phyloP scores from a whole-genome alignment of 2,329 filamentous ascomycete species.

The Corinectria fuckeliana region DNA sequence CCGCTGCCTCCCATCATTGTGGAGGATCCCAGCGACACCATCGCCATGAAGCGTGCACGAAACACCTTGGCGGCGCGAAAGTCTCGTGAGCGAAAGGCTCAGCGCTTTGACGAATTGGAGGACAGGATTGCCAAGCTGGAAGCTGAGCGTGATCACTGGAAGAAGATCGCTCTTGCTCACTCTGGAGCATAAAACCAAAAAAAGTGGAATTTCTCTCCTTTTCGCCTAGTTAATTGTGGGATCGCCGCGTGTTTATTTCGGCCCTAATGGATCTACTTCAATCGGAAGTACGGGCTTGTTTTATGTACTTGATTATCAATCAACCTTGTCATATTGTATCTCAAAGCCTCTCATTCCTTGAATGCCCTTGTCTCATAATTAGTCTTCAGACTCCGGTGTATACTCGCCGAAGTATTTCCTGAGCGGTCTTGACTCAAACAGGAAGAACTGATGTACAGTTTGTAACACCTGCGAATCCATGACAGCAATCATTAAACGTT shows the following conservation, averaged over 20 bases:
- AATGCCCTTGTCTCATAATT: background rate
- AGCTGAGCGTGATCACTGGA: conserved; percentile 71
- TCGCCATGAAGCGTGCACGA: conserved; percentile 91
- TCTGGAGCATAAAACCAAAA: conserved; percentile 43
- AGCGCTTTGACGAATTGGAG: conserved; percentile 77
- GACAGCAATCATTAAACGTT: no score
- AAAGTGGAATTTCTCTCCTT: conserved; percentile 42
- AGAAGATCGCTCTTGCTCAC: conserved; percentile 58
- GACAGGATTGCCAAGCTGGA: conserved; percentile 73
- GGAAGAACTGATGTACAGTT: no score
- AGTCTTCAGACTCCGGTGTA: no score
- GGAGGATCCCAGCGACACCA: conserved; percentile 73
- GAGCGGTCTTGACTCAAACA: no score
- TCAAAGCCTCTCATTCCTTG: background rate
- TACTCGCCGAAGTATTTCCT: no score
- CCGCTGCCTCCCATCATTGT: conserved; percentile 79
- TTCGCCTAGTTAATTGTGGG: conserved; percentile 27
- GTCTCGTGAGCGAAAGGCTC: conserved; percentile 85
- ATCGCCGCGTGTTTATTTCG: conserved; percentile 12
- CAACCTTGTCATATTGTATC: background rate
- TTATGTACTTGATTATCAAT: conserved; percentile 1
- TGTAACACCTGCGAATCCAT: no score
- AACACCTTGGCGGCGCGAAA: conserved; percentile 95
- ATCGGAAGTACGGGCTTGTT: background rate
- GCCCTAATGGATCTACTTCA: background rate